These are phyloP conservation scores for Diplocarpon rosae DNA, from an alignment of 2,329 filamentous ascomycete species.

Conservation along the genomic window DNA sequence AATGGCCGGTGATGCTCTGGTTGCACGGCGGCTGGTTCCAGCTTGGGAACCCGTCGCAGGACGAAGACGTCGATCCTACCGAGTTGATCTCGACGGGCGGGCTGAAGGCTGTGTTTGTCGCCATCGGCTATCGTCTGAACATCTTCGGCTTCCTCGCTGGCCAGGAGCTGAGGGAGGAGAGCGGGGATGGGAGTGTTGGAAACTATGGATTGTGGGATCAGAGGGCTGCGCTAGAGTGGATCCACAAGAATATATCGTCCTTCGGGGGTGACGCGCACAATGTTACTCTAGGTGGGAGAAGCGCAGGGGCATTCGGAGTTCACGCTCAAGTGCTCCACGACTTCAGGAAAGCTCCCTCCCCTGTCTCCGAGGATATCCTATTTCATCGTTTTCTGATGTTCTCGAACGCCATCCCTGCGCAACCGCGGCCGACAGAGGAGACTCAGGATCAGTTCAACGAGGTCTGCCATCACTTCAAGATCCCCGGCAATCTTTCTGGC, in stretches of 20 bases:
- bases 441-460: conserved; percentile 34
- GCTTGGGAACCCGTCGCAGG: conserved; percentile 34
- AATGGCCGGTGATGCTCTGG: conserved; percentile 27
- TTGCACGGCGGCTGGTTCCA: conserved; percentile 40
- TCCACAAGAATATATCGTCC: conserved; percentile 33
- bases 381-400: conserved; percentile 33
- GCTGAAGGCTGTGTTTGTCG: conserved; percentile 32
- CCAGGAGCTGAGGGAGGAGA: conserved; percentile 27
- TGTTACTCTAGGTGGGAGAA: conserved; percentile 34
- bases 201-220: conserved; percentile 39
- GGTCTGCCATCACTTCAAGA: conserved; percentile 28
- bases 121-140: conserved; percentile 38
- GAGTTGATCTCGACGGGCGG: conserved; percentile 31
- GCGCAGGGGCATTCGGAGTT: conserved; percentile 32
- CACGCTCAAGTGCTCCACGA: conserved; percentile 5
- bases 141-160: conserved; percentile 39
- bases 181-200: conserved; percentile 22
- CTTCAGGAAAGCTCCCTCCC: not conserved
- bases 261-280: conserved; percentile 34
- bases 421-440: conserved; percentile 31
- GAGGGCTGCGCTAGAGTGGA: conserved; percentile 39
- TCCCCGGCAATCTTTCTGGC: conserved; percentile 18
- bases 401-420: conserved; percentile 36
- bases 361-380: conserved; percentile 1
- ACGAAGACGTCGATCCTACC: conserved; percentile 33